Conservation (phyloP, 1,284 basidiomycete species). For the Tremellales sp. region DNA sequence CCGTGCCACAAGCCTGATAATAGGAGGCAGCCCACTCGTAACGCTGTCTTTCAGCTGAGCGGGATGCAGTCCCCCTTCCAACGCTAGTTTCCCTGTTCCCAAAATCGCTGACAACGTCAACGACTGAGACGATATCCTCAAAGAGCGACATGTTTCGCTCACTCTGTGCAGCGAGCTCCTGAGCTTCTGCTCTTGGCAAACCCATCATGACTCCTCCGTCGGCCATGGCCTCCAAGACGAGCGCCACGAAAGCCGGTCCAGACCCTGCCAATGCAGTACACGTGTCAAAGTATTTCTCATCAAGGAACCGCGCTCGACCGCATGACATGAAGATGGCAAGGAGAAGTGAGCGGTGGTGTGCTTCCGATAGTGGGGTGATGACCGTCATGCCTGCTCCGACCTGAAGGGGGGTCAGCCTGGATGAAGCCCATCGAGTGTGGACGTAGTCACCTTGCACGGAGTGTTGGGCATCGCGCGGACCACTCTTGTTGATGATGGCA, state of each 20-base stretch:
- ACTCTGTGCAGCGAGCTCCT: conserved; percentile 97
- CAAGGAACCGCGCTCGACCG: conserved; percentile 86
- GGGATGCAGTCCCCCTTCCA: conserved; percentile 82
- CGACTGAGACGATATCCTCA: not conserved
- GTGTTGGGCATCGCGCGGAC: conserved; percentile 99
- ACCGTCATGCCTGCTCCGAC: conserved; percentile 98
- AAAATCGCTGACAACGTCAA: conserved; percentile 67
- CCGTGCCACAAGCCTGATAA: not conserved
- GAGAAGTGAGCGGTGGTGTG: conserved; percentile 65
- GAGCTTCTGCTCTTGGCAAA: conserved; percentile 83
- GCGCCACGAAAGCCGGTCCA: conserved; percentile 93
- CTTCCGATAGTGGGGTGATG: conserved; percentile 56
- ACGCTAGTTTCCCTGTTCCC: conserved; percentile 92
- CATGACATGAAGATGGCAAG: conserved; percentile 92
- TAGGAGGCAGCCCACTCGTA: conserved; percentile 65
- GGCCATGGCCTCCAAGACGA: conserved; percentile 97
- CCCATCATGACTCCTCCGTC: conserved; percentile 99
- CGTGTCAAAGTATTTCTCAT: conserved; percentile 97
- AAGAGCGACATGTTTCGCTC: conserved; percentile 34
- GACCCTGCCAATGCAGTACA: conserved; percentile 95
- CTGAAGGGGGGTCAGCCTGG: conserved; percentile 49
- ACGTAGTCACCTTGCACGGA: conserved; percentile 72
- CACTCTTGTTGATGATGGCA: conserved; percentile 71
- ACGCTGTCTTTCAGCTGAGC: conserved; percentile 97
- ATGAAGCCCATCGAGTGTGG: not conserved